Percentiles rank a stretch among this genome's conserved stretches.
Evolutionary conservation across 306 rosid species (phyloP).

Genomic region (Corylus americana): DNA sequence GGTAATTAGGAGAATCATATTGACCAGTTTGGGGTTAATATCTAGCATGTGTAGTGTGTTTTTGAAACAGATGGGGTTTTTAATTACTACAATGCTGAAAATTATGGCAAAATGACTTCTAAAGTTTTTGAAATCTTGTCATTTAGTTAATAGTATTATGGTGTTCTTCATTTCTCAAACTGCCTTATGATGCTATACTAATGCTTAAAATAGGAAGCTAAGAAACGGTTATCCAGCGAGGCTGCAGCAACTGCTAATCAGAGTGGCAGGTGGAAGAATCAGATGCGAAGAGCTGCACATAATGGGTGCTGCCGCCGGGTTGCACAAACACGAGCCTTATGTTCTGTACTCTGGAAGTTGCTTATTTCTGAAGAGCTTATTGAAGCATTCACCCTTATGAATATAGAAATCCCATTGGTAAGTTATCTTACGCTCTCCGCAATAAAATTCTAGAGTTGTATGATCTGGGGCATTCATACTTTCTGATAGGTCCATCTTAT

Average conservation of each 20-base stretch:
- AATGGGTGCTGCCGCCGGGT: conserved; percentile 96
- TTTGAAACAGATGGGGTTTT: not conserved
- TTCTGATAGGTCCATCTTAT: not conserved
- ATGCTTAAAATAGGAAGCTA: conserved; percentile 67
- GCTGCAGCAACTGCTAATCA: conserved; percentile 83
- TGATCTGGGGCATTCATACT: conserved; percentile 1
- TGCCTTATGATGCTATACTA: conserved; percentile 23
- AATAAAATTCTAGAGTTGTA: not conserved
- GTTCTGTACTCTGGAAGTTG: conserved; percentile 89
- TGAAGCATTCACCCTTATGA: conserved; percentile 53
- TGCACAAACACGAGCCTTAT: conserved; percentile 83
- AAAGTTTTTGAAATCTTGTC: not conserved
- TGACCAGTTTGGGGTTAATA: not conserved
- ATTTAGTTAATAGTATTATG: conserved; percentile 7
- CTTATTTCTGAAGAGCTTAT: conserved; percentile 78
- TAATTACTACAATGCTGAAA: not conserved
- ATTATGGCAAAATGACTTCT: not conserved
- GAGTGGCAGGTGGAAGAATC: conserved; percentile 93
- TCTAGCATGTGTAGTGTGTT: not conserved
- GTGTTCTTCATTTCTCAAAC: conserved; percentile 23
- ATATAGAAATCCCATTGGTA: conserved; percentile 81
- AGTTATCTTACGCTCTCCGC: conserved; percentile 20
- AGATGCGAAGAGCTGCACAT: conserved; percentile 94
- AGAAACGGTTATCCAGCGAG: conserved; percentile 76
- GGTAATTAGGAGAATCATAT: conserved; percentile 48